Evolutionary conservation across 192 early-diverging fungal genomes (phyloP).

Genomic region (Gorgonomyces haynaldii): DNA sequence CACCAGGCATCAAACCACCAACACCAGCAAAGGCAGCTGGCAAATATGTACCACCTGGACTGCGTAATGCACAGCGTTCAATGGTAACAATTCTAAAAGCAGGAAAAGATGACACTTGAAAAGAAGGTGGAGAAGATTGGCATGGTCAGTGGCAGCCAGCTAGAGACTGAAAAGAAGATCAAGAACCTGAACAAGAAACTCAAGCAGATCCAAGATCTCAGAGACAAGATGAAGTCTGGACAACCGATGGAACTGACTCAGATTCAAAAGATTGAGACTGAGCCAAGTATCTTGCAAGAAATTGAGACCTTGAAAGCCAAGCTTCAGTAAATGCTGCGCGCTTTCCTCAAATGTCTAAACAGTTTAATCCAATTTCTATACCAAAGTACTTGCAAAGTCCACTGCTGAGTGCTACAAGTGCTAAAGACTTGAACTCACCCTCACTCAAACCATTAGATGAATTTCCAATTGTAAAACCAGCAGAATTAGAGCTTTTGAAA

Average conservation of each 20-base stretch:
- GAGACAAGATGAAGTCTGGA: conserved; percentile 61
- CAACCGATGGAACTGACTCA: conserved; percentile 76
- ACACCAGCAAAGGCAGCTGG: conserved; percentile 31
- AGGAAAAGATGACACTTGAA: no score
- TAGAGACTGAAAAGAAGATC: conserved; percentile 78
- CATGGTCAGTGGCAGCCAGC: conserved; percentile 21
- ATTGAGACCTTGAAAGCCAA: no score
- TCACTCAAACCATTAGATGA: no score
- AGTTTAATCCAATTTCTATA: no score
- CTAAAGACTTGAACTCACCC: no score
- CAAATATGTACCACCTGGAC: conserved; percentile 39
- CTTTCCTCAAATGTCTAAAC: no score
- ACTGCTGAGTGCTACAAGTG: no score
- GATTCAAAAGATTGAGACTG: conserved; percentile 57
- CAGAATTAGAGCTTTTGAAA: no score
- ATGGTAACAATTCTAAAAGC: not conserved
- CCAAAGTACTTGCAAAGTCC: no score
- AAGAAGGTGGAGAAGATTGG: no score
- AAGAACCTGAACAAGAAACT: conserved; percentile 84
- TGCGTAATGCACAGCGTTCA: conserved; percentile 28
- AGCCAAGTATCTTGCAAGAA: conserved; percentile 51
- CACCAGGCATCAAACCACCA: conserved; percentile 30
- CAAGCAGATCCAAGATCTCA: conserved; percentile 77
- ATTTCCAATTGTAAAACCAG: no score
- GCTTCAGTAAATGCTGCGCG: no score